Conservation (phyloP, 2,329 filamentous ascomycete genomes). For the Fusarium acutatum region DNA sequence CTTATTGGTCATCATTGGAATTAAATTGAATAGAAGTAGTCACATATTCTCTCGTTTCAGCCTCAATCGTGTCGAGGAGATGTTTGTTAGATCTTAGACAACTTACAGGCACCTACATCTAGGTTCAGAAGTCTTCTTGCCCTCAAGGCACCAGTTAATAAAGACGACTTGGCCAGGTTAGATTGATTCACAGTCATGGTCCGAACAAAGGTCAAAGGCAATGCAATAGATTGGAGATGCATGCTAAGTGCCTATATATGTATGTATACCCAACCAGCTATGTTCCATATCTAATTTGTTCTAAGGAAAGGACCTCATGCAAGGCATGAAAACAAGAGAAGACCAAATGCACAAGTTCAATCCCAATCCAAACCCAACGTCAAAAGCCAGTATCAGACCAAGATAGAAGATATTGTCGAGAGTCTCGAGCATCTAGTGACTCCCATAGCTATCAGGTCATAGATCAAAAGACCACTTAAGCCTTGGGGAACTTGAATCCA, state of each 20-base stretch:
- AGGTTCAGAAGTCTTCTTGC: fast-evolving
- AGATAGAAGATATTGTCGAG: not conserved
- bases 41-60: not conserved
- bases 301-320: conserved; percentile 43
- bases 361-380: not conserved
- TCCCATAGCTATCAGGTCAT: conserved; percentile 7
- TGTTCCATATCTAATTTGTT: conserved; percentile 20
- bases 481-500: conserved; percentile 42
- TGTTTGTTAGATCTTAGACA: fast-evolving
- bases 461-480: not conserved
- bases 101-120: not conserved
- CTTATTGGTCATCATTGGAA: not conserved
- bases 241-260: conserved; percentile 34
- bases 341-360: conserved; percentile 19
- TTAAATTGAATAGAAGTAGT: not conserved
- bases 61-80: fast-evolving
- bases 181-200: not conserved
- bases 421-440: not conserved
- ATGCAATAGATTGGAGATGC: conserved; percentile 29
- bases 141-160: fast-evolving
- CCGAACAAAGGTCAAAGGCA: not conserved
- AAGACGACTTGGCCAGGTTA: fast-evolving
- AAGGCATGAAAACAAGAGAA: conserved; percentile 36
- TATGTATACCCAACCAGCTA: conserved; percentile 4
- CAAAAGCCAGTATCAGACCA: not conserved